phyloP scores from a whole-genome alignment of 148 eudicot species.

The Euryodendron excelsum region DNA sequence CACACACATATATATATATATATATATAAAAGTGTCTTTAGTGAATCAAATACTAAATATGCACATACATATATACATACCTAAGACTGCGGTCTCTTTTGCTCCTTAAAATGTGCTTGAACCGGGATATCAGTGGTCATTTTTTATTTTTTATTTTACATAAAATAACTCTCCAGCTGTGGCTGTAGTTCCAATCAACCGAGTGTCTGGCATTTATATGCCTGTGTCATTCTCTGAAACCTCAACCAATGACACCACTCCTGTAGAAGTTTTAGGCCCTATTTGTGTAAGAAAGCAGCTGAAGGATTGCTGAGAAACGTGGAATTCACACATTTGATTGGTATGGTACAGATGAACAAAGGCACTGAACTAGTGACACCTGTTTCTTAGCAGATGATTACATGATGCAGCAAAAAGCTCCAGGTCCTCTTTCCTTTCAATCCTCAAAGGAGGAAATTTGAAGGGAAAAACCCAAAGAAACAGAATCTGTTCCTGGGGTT shows the following conservation, averaged over 20 bases:
- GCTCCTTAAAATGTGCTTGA: slow-evolving; percentile 5
- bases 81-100: slow-evolving; percentile 8
- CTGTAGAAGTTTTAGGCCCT: not conserved
- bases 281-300: not conserved
- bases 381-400: not conserved
- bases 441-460: not conserved
- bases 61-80: not conserved
- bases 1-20: too few species aligned
- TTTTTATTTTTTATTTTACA: not conserved
- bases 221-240: not conserved
- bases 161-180: not conserved
- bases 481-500: slow-evolving; percentile 2
- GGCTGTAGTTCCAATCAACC: not conserved
- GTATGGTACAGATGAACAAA: slow-evolving; percentile 16
- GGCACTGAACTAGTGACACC: slow-evolving; percentile 9
- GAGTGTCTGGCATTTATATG: slow-evolving; percentile 4
- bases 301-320: not conserved
- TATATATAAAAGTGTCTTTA: too few species aligned
- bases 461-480: not conserved
- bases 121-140: slow-evolving; percentile 1
- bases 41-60: too few species aligned
- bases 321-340: slow-evolving; percentile 5
- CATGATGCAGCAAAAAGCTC: slow-evolving; percentile 6
- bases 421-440: not conserved
- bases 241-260: not conserved